Evolutionary conservation across 768 basidiomycete species (phyloP).

Genomic region (Naganishia friedmannii): DNA sequence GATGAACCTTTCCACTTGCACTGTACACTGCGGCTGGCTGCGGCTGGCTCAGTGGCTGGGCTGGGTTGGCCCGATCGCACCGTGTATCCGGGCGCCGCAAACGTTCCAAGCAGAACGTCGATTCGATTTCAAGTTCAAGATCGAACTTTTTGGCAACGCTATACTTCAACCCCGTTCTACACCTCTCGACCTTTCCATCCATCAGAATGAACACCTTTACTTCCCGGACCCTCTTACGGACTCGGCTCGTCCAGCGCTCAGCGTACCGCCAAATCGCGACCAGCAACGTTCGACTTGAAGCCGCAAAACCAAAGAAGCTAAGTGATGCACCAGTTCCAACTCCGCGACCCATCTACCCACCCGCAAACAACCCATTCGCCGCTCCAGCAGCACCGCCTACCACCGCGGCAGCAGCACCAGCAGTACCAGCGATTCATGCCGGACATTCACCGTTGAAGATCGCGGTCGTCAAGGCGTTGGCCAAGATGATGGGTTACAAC

Average conservation of each 20-base stretch:
- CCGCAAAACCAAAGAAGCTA: slow-evolving; percentile 11
- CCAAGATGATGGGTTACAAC: slow-evolving; percentile 55
- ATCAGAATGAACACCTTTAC: not conserved
- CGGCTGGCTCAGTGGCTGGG: too few species aligned
- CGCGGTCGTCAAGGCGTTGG: slow-evolving; percentile 46
- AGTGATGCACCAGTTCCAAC: slow-evolving; percentile 27
- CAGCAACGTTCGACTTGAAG: not conserved
- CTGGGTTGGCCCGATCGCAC: not conserved
- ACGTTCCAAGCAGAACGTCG: too few species aligned
- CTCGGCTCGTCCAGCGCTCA: not conserved
- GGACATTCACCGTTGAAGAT: slow-evolving; percentile 45
- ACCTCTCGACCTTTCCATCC: not conserved
- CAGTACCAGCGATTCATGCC: slow-evolving; percentile 18
- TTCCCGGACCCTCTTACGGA: not conserved
- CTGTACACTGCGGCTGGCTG: too few species aligned
- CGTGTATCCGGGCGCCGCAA: too few species aligned
- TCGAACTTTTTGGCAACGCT: not conserved
- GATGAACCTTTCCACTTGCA: not conserved
- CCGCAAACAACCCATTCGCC: slow-evolving; percentile 46
- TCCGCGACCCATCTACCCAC: slow-evolving; percentile 44
- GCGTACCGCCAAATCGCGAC: slow-evolving; percentile 14
- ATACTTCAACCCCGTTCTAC: not conserved
- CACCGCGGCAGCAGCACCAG: not conserved
- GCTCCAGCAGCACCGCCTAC: slow-evolving; percentile 25
- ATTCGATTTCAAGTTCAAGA: not conserved